phyloP scores from a whole-genome alignment of 2,329 filamentous ascomycete genomes.

The Alternaria viburni region DNA sequence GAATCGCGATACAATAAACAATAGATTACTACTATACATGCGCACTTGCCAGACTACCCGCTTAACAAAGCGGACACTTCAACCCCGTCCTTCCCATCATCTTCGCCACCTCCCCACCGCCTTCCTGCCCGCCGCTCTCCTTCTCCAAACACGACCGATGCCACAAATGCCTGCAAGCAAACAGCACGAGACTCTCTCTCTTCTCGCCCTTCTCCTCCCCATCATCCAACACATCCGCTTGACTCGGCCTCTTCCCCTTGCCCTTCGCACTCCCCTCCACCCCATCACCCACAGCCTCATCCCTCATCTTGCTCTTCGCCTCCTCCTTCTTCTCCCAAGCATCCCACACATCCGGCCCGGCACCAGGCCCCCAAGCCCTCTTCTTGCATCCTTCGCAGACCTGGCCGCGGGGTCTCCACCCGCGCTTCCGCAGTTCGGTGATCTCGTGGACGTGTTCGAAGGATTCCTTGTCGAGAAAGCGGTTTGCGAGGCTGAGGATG shows the following conservation, averaged over 20 bases:
- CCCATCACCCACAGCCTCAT: conserved; percentile 43
- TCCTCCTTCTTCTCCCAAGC: conserved; percentile 72
- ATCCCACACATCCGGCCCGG: conserved; percentile 77
- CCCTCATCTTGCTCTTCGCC: conserved; percentile 53
- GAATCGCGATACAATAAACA: too few species aligned
- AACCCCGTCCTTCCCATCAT: conserved; percentile 16
- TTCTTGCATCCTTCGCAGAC: conserved; percentile 85
- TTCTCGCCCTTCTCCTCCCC: conserved; percentile 3
- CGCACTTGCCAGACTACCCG: too few species aligned
- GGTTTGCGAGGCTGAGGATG: conserved; percentile 82
- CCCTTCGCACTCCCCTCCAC: conserved; percentile 53
- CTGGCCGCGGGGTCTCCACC: conserved; percentile 87
- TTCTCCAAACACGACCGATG: conserved; percentile 45
- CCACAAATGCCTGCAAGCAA: conserved; percentile 52
- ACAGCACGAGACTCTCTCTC: conserved; percentile 38
- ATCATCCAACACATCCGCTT: conserved; percentile 10
- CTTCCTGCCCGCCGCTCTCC: not conserved
- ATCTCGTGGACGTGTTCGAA: conserved; percentile 83
- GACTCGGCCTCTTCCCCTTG: conserved; percentile 31
- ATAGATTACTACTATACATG: too few species aligned
- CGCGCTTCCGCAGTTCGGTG: conserved; percentile 75
- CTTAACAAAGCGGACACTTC: conserved; percentile 36
- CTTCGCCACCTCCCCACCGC: not conserved
- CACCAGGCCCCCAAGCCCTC: conserved; percentile 87
- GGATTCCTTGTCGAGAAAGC: conserved; percentile 84